phyloP scores from a whole-genome alignment of 2,329 filamentous ascomycete species.

The Hyphodiscus sp. region DNA sequence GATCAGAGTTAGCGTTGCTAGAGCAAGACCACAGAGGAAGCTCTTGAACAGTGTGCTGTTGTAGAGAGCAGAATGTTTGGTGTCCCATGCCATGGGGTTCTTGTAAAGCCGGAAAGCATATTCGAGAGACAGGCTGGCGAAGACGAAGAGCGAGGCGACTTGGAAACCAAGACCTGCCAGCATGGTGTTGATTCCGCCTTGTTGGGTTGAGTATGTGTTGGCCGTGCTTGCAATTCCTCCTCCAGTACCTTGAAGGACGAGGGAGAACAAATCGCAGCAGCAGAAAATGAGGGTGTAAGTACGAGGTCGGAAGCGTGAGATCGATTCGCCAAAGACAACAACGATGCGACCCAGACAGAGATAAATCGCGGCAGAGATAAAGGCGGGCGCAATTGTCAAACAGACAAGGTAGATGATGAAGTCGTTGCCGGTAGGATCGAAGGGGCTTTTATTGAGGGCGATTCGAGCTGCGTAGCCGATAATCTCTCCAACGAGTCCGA shows the following conservation, averaged over 20 bases:
- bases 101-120: slow-evolving; percentile 6
- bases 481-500: slow-evolving; percentile 41
- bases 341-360: slow-evolving; percentile 51
- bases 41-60: slow-evolving; percentile 2
- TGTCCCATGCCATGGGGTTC: slow-evolving; percentile 12
- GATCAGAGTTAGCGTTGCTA: slow-evolving; percentile 48
- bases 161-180: slow-evolving; percentile 52
- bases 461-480: slow-evolving; percentile 48
- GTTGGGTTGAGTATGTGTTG: slow-evolving; percentile 13
- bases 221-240: slow-evolving; percentile 47
- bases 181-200: slow-evolving; percentile 36
- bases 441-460: slow-evolving; percentile 46
- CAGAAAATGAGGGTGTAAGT: slow-evolving; percentile 54
- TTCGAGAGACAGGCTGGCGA: slow-evolving; percentile 20
- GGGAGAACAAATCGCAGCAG: slow-evolving; percentile 46
- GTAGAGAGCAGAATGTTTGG: not conserved
- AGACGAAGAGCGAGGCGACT: slow-evolving; percentile 40
- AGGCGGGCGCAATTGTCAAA: slow-evolving; percentile 49
- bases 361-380: slow-evolving; percentile 50
- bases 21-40: slow-evolving; percentile 27
- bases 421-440: slow-evolving; percentile 35
- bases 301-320: slow-evolving; percentile 37
- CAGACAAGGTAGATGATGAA: slow-evolving; percentile 50
- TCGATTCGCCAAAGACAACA: slow-evolving; percentile 41
- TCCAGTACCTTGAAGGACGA: slow-evolving; percentile 51